Base-by-base conservation (phyloP, 441 rosid genomes). In the Syzygium malaccense region DNA sequence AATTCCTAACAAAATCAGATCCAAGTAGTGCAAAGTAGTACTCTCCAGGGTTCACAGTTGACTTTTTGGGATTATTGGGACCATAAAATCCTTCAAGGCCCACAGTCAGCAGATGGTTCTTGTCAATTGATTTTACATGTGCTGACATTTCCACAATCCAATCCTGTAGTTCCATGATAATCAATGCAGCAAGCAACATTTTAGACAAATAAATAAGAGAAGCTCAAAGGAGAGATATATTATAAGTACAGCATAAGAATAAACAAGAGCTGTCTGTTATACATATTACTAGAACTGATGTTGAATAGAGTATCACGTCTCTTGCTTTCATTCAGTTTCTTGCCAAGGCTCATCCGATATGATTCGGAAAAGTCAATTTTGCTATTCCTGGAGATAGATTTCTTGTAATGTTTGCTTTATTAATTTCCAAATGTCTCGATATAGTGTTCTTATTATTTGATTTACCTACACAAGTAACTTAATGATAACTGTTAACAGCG, bases 51-150 rank as follows among this genome's bases (percentile, higher is more conserved):
- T 97, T 97, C 78, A 94, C 96, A 12, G 95, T 94, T 85, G 92
- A 85, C 86, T 94, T 93, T 93, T 96, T 97, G 13, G 98, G 95
- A 89, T 91, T 96, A 86, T 92, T 93, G 78, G 98, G 98, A 88
- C 99, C 99, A 55, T 97, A 98, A 90, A 98, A 98, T 86, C 99
- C 99, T 94, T 98, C 99, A 88, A 96, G 92, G 57, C 99, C 99
- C 88, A 98, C 95, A 25, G 99, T 96, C 85, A 97, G 89, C 51
- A 98, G 94, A 94, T 98, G 99, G 68, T 94, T 96, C 87, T 90
- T 94, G 93, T 98, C 99, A 8, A 98, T 94, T 62, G 98, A 94
- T 93, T 98, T 98, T 55, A 96, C 93, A 66, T 91, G 95, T 8
- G 95, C 93, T 51, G 99, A 91, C 97, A 98, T 98, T 91, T 98